Percentiles rank a stretch among this genome's conserved stretches.
Evolutionary conservation across 192 early-diverging fungal species (phyloP).

Genomic region (Geranomyces variabilis): DNA sequence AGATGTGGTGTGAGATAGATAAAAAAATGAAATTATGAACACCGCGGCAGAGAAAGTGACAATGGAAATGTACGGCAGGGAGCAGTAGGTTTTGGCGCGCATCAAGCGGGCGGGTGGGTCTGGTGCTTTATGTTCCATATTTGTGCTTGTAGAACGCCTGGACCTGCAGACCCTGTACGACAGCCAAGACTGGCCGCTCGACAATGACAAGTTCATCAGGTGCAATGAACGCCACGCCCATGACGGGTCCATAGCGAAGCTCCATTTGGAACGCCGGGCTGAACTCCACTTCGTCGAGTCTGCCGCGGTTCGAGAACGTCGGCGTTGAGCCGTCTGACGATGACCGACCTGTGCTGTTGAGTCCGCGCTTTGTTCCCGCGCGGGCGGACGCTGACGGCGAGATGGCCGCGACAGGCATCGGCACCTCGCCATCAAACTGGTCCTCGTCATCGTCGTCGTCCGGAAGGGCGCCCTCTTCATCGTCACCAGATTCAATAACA

Average conservation of each 20-base stretch:
- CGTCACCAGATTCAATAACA: conserved; percentile 14
- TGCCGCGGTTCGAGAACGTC: neutral
- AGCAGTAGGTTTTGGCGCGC: too few relatives aligned
- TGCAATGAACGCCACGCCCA: conserved; percentile 77
- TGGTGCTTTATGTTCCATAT: conserved; percentile 70
- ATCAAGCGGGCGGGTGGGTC: too few relatives aligned
- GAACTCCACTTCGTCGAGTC: neutral
- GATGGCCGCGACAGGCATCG: neutral
- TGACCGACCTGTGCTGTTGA: neutral
- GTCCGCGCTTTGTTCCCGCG: conserved; percentile 27
- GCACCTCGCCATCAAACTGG: conserved; percentile 22
- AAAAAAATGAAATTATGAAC: too few relatives aligned
- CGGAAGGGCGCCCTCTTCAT: conserved; percentile 21
- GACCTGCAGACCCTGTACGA: conserved; percentile 73
- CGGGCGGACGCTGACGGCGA: neutral
- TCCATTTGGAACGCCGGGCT: conserved; percentile 60
- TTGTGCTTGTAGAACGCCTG: conserved; percentile 80
- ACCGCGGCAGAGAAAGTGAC: too few relatives aligned
- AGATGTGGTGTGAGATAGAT: too few relatives aligned
- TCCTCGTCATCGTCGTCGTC: conserved; percentile 15
- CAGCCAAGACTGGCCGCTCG: conserved; percentile 83
- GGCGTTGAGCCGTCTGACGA: neutral
- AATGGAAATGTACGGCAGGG: too few relatives aligned
- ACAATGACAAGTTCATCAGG: conserved; percentile 79
- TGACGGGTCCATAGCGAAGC: conserved; percentile 81